Evolutionary conservation across 139 green algal genomes (phyloP), one percentile per base, ranked within the genome.

Genomic region (Chlamydomonas schloesseri): DNA sequence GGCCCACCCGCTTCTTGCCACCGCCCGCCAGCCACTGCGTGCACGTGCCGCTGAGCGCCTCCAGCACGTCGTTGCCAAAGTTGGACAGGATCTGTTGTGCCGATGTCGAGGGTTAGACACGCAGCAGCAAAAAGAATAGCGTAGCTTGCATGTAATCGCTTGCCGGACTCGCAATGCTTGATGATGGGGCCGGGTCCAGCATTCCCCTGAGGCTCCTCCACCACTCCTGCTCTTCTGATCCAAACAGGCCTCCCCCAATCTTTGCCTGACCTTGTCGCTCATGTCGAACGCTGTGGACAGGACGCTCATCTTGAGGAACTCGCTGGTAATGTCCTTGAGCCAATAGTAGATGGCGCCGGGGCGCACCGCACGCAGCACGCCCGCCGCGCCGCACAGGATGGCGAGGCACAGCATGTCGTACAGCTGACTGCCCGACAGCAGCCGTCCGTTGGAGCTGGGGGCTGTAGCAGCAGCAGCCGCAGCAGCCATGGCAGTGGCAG

Each of bases 221-320:
- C 42, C 8, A 8, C 8, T 8, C 42, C 42, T 8, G 5, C 42
- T 8, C 42, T 8, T 50, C 42, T 8, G 6, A 5, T 50, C 42
- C n/a, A n/a, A n/a, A n/a, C n/a, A n/a, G n/a, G n/a, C n/a, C 42
- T 50, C 42, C 8, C 42, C 42, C 42, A 13, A 8, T 8, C 42
- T 50, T 8, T 8, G 42, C 42, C 76, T 0, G 77, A 90, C 94
- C 93, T 98, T 98, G 88, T 99, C 96, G 33, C 92, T 84, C 37
- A 99, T 95, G 83, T 99, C 96, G 47, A 99, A 89, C 0, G 94
- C 93, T 26, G 89, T 95, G 64, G 95, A 95, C 21, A 99, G 88
- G 26, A 98, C 94, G 36, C 90, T 91, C 73, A 99, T 96, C 91
- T 98, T 98, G 26, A 99, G 88, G 70, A 98, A 97, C 90, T 99